Evolutionary conservation across 164 flowering plant species (phyloP), one percentile per base, ranked within the genome.

Genomic region (Vitis amurensis): DNA sequence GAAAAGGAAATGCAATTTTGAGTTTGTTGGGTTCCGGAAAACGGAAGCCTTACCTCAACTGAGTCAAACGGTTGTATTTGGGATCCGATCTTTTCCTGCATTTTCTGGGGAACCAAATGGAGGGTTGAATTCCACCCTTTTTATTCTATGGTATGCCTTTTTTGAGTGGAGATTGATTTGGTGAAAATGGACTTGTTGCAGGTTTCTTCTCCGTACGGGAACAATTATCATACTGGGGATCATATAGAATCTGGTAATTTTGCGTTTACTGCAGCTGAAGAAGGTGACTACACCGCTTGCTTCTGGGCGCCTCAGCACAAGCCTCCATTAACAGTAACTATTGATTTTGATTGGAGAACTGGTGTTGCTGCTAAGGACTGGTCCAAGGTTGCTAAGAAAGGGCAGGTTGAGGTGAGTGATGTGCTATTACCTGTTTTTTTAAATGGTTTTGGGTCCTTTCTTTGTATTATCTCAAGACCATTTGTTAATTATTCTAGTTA

Each of bases 311-410:
- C 72, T 8, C 88, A 83, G 6, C 87, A 82, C 67, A 81, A 80
- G 70, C 89, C 89, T 4, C 51, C 78, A 15, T 4, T 7, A 0
- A 81, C 76, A 0, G 1, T 89, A 15, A 63, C 89, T 0, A 55
- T 92, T 60, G 95, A 92, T 29, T 90, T 92, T 63, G 93, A 88
- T 8, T 92, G 97, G 97, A 88, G 69, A 73, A 85, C 84, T 31
- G 97, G 97, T 23, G 82, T 92, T 70, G 87, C 85, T 58, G 88
- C 95, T 1, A 89, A 79, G 76, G 97, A 88, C 61, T 92, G 97
- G 95, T 65, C 90, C 4, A 89, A 80, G 47, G 88, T 92, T 23
- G 95, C 94, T 47, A 88, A 87, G 82, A 92, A 88, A 73, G 95
- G 91, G 16, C 84, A 86, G 59, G 55, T 92, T 17, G 89, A 90